Base-by-base conservation (phyloP, 2,329 filamentous ascomycete genomes). In the Talaromyces sp. region DNA sequence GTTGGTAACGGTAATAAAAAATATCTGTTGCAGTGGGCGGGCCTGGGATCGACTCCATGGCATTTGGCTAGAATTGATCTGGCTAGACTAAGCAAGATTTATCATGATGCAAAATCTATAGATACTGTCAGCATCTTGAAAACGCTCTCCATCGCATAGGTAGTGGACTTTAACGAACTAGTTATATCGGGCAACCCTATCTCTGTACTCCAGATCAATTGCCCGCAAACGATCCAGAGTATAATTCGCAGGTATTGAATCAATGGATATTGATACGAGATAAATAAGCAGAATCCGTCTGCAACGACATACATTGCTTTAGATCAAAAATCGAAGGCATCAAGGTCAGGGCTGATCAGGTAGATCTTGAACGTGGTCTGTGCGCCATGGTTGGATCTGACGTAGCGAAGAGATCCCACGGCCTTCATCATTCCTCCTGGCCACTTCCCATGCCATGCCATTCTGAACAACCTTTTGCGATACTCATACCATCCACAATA, bases 1-100 rank as follows among this genome's bases (percentile, higher is more conserved):
- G 80, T 59, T 85, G 81, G 62, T 83, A 84, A 41, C 83, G 79
- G 64, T 84, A 85, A 53, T 80, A 75, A 28, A 58, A 58, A 80
- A 62, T 65, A 73, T 66, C 65, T 28, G 61, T 56, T 25, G 50
- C 58, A 31, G 58, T 63, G n/a, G 65, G 64, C 10, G 61, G 61
- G 17, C 56, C 13, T 31, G 53, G 53, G 25, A 48, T 59, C 15
- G 59, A 25, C 9, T 37, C 57, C 45, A 56, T 56, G 36, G 9
- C 17, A 35, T 17, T n/a, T 39, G 40, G 9, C n/a, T n/a, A 17
- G 6, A 25, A 22, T 46, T 33, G 7, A 36, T 28, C 3, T 25
- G 13, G 5, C 15, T 31, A 21, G 15, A 2, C 43, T 45, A 11
- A n/a, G 5, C 17, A 2, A 15, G 11, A 2, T 43, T 7, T 43